Evolutionary conservation across 176 grass and related monocot species (phyloP).

Genomic region (Cenchrus americanus): DNA sequence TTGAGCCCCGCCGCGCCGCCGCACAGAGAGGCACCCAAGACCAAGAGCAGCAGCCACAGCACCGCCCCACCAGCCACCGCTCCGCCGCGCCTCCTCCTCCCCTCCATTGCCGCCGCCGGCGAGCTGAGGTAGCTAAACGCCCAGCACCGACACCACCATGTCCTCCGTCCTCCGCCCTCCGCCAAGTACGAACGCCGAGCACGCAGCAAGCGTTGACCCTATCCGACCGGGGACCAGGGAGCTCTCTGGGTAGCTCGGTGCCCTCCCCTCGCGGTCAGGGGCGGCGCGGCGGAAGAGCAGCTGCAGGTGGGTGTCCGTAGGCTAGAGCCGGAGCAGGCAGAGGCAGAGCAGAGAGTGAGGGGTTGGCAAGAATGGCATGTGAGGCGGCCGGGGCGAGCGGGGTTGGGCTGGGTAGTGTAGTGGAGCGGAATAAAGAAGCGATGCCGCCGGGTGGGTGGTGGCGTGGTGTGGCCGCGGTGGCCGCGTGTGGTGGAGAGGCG

Average conservation of each 20-base stretch:
- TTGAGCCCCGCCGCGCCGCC: constrained; percentile 41
- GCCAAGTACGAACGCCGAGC: background rate
- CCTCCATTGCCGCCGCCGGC: constrained; percentile 25
- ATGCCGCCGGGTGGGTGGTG: background rate
- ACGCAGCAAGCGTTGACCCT: constrained; percentile 4
- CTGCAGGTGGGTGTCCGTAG: background rate
- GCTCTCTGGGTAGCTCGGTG: background rate
- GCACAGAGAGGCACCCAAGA: constrained; percentile 16
- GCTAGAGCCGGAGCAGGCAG: background rate
- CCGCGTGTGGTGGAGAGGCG: background rate
- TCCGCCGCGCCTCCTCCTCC: background rate
- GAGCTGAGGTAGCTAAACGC: background rate
- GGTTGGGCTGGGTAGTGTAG: no score
- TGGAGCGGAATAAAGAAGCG: constrained; percentile 52
- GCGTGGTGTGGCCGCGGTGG: background rate
- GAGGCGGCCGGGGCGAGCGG: background rate
- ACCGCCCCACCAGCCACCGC: background rate
- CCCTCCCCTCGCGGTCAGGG: background rate
- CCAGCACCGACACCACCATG: background rate
- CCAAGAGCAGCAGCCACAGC: background rate
- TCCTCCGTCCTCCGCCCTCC: background rate
- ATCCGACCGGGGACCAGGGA: background rate
- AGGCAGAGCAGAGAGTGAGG: background rate
- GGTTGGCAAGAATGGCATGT: constrained; percentile 59
- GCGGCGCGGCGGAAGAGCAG: background rate